Evolutionary conservation across 1,284 basidiomycete species (phyloP), one percentile per base, ranked within the genome.

Genomic region (Austroboletus olivaceoglutinosus): DNA sequence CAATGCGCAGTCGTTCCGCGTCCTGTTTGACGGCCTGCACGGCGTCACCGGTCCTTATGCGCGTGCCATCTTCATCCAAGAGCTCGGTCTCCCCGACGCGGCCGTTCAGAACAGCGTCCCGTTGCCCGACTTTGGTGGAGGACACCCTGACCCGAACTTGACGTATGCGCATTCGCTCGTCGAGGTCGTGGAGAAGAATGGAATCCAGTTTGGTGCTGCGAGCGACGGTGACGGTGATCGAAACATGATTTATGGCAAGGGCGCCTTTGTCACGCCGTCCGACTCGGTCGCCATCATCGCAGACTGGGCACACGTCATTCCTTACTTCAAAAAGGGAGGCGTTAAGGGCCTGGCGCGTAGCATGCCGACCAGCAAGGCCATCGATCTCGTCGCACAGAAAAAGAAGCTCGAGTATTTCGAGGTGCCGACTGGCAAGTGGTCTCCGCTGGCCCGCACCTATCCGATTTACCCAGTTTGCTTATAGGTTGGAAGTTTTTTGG

Each of bases 401-500:
- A 95, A 93, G 75, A 89, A 89, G n/a, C 73, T 96, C 51, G 92
- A 97, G 71, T 85, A 85, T 69, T 98, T 98, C 66, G 96, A 98
- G 70, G 95, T 98, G 16, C 96, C 96, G 5, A 99, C 96, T 29
- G 95, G 91, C 90, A 55, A 34, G 51, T 47, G 29, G 31, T 22
- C 30, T 30, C 27, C 2, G 21, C 21, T 29, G 2, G 6, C 11
- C 21, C 25, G 16, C 18, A n/a, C 25, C 21, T n/a, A 16, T 38
- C 16, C 27, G 25, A 27, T 47, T 59, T 9, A 56, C 40, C n/a
- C 13, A n/a, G 4, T 18, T 23, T 5, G 5, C 19, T 13, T 13
- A 22, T 36, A 93, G 92, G 96, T 50, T 98, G 93, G 96, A 99
- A 99, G 75, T 99, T 99, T 84, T 99, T 99, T 68, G 97, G 96